Conservation (phyloP, 2,329 filamentous ascomycete species). For the Cordyceps javanica region DNA sequence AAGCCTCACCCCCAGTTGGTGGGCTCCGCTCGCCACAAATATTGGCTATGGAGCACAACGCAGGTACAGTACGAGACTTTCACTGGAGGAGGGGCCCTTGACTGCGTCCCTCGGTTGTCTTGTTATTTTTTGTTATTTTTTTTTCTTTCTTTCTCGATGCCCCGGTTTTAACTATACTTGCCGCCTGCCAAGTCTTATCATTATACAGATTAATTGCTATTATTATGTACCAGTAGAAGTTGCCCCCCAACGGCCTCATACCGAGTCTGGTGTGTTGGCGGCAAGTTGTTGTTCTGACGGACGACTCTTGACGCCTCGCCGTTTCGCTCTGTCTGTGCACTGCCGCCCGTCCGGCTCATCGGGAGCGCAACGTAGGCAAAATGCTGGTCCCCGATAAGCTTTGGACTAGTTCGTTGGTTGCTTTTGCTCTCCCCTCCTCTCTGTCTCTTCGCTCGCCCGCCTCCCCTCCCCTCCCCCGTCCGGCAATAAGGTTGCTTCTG, state of each 20-base stretch:
- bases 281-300: too few species aligned
- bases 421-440: too few species aligned
- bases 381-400: conserved; percentile 2
- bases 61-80: conserved; percentile 6
- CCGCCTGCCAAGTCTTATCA: not conserved
- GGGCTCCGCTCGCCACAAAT: conserved; percentile 5
- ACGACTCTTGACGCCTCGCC: not conserved
- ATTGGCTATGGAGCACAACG: conserved; percentile 3
- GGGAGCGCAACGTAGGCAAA: not conserved
- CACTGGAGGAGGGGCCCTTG: not conserved
- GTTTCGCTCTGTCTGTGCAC: conserved; percentile 8
- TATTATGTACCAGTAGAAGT: too few species aligned
- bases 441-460: not conserved
- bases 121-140: not conserved
- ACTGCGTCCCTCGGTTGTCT: not conserved
- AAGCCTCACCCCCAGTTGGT: not conserved
- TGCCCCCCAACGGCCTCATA: too few species aligned
- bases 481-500: not conserved
- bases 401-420: not conserved
- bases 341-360: not conserved
- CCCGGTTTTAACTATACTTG: not conserved
- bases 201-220: not conserved
- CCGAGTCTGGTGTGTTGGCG: too few species aligned
- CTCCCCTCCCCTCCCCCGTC: not conserved
- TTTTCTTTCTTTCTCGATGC: not conserved